Conservation (phyloP, 2,329 filamentous ascomycete species). For the Orbilia ellipsospora region DNA sequence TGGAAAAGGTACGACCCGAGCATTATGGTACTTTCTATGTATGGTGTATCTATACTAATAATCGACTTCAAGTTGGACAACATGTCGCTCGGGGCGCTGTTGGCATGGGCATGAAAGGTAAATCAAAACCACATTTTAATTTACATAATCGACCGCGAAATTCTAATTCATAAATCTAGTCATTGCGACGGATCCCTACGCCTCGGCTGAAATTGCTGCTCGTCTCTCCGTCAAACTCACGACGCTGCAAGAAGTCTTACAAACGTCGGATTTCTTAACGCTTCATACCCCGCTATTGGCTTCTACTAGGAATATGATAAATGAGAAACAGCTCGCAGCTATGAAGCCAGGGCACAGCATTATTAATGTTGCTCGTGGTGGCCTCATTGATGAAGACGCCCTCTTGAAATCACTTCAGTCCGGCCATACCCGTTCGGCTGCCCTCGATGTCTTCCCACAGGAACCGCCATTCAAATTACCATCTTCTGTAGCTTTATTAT, state of each 20-base stretch:
- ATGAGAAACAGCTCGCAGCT: constrained; percentile 71
- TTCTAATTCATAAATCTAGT: constrained; percentile 62
- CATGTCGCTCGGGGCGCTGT: constrained; percentile 82
- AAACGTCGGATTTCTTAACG: constrained; percentile 78
- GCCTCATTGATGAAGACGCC: constrained; percentile 81
- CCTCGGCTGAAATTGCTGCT: constrained; percentile 76
- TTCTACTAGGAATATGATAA: constrained; percentile 79
- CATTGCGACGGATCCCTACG: constrained; percentile 80
- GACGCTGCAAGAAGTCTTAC: constrained; percentile 71
- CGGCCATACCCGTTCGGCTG: constrained; percentile 79
- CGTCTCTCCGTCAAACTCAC: constrained; percentile 74
- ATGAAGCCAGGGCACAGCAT: constrained; percentile 81
- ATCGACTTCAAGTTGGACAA: constrained; percentile 70
- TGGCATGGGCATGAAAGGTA: constrained; percentile 76
- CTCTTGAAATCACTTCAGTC: constrained; percentile 76
- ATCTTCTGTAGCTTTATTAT: constrained; percentile 72
- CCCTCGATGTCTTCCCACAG: constrained; percentile 80
- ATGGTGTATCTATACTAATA: background rate
- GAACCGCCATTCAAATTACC: constrained; percentile 75
- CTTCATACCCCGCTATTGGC: constrained; percentile 84
- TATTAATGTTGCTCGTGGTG: constrained; percentile 82
- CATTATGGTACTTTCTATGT: background rate
- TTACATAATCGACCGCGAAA: background rate
- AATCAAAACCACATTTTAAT: constrained; percentile 1
- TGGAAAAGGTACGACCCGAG: constrained; percentile 71